Base-by-base conservation (phyloP, 2,329 filamentous ascomycete species). In the Botryotinia calthae region DNA sequence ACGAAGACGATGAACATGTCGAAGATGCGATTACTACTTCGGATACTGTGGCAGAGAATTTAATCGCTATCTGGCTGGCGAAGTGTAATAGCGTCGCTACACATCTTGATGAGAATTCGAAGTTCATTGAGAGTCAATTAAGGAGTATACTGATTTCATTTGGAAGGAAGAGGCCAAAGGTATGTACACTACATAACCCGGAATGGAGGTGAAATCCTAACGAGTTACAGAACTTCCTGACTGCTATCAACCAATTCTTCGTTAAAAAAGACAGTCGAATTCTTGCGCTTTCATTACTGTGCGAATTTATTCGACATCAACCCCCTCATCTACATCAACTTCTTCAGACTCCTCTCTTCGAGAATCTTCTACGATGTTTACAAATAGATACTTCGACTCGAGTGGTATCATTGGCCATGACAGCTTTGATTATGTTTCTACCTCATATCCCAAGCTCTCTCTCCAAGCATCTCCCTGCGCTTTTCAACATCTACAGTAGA, bases 401-500 rank as follows among this genome's bases (percentile, higher is more conserved):
- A 0, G 88, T 92, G 4, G 86, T 95, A n/a, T 92, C 92, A 1
- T 84, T 94, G 61, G 91, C 92, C 1, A 83, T 96, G 70, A 92
- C 91, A 7, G 88, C 89, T 12, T 82, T 96, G 73, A 91, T 93
- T 76, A 96, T 96, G 93, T 88, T 95, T 42, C 82, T 96, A 67
- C 93, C 93, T 2, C 92, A 95, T 79, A 93, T 95, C 81, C 93
- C 93, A 1, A 90, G 88, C 76, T 90, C 91, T 3, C 82, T 95
- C 22, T 88, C 90, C 2, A 86, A 88, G 0, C 87, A 91, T 79
- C 85, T 96, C 9, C 90, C 92, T 44, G 88, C 89, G 31, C 84
- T 96, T 28, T 96, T 95, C 85, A 91, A 94, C 74, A 90, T 96
- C 70, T 96, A 96, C 80, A 92, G 91, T 71, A 86, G 93, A 66